Evolutionary conservation across 2,329 filamentous ascomycete species (phyloP).

Genomic region (Scedosporium aurantiacum): DNA sequence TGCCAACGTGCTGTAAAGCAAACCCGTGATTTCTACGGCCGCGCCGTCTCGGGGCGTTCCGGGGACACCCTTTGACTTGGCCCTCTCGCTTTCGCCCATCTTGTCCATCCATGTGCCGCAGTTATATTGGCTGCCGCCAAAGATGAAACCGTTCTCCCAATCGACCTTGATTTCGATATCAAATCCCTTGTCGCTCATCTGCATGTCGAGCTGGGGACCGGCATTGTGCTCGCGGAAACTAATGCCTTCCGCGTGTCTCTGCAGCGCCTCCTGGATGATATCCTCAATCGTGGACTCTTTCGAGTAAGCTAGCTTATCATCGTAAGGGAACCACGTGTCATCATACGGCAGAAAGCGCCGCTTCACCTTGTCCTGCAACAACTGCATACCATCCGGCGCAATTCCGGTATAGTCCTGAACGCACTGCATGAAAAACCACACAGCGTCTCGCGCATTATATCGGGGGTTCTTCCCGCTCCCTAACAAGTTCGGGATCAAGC

Average conservation of each 20-base stretch:
- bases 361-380: constrained; percentile 68
- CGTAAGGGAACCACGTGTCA: constrained; percentile 80
- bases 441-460: constrained; percentile 91
- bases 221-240: constrained; percentile 93
- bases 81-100: constrained; percentile 95
- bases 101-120: constrained; percentile 99
- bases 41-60: constrained; percentile 96
- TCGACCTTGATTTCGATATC: constrained; percentile 85
- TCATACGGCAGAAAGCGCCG: constrained; percentile 90
- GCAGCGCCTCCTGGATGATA: constrained; percentile 83
- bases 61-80: constrained; percentile 83
- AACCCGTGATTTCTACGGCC: constrained; percentile 86
- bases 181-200: constrained; percentile 90
- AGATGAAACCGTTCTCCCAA: constrained; percentile 76
- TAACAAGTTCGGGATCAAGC: constrained; percentile 93
- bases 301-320: constrained; percentile 79
- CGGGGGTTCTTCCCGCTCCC: constrained; percentile 75
- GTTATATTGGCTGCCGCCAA: constrained; percentile 87
- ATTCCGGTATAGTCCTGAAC: constrained; percentile 87
- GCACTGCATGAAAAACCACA: constrained; percentile 96
- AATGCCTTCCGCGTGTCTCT: constrained; percentile 82
- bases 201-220: constrained; percentile 73
- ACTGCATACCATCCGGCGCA: constrained; percentile 60
- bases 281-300: constrained; percentile 74
- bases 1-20: constrained; percentile 76